Evolutionary conservation across 768 basidiomycete species (phyloP), one percentile per base, ranked within the genome.

Genomic region (Leccinum ochraceum): DNA sequence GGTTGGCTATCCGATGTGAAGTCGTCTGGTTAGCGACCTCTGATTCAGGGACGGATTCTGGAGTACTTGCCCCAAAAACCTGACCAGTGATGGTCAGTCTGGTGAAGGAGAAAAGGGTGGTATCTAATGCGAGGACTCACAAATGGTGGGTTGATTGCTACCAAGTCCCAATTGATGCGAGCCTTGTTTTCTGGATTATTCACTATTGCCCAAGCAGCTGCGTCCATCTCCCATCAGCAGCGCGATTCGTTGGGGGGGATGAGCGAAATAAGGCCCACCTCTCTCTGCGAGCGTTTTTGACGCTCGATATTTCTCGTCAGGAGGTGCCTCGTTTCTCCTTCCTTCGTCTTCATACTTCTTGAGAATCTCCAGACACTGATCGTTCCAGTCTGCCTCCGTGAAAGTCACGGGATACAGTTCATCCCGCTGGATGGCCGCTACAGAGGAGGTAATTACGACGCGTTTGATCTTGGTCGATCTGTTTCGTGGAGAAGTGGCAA

Each of bases 221-320:
- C 8, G 22, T 36, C 2, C 10, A 32, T 36, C 8, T 6, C 17
- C 2, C 1, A 48, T 63, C n/a, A 48, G 51, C 2, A 49, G 20
- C 9, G 3, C 10, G 11, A 52, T 30, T 16, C 14, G 5, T 26
- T 30, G 49, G 6, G 16, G 0, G n/a, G 46, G 30, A 39, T 0
- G 26, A 6, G 28, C 42, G 32, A 24, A 34, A 59, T 0, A 30
- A 4, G 3, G 2, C 61, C 61, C 6, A 82, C 85, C 79, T 73
- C 76, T 78, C 72, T 92, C 90, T 0, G 88, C 86, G 2, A 89
- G 75, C 2, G 78, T 80, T 76, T 92, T 91, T 17, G 83, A 84
- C 3, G 86, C 84, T 24, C 77, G 67, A 69, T 92, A 91, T 64
- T 81, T 44, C 0, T 84, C 24, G 22, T 46, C 49, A 61, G 39